Evolutionary conservation across 805 yeast species (phyloP).

Genomic region (Lachancea thermotolerans): DNA sequence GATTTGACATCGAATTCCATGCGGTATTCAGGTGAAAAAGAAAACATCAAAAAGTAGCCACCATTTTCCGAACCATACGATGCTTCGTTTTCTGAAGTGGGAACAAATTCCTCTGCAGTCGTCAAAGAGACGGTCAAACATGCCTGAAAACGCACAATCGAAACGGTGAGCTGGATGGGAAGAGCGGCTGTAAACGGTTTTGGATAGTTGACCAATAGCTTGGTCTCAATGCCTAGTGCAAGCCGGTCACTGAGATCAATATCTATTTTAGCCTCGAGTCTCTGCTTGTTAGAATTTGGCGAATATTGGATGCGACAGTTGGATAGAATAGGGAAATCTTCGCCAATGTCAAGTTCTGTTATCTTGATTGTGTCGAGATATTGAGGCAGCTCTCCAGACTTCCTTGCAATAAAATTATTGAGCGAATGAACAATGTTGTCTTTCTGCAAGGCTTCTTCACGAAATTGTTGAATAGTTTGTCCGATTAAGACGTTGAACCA

Average conservation of each 20-base stretch:
- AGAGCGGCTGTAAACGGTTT: slow-evolving; percentile 76
- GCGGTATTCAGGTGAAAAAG: slow-evolving; percentile 86
- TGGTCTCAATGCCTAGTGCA: slow-evolving; percentile 80
- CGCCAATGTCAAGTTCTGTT: slow-evolving; percentile 85
- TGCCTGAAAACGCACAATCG: slow-evolving; percentile 86
- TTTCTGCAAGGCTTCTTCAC: slow-evolving; percentile 80
- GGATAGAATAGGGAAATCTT: slow-evolving; percentile 90
- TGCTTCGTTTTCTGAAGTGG: slow-evolving; percentile 11
- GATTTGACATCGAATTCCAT: slow-evolving; percentile 86
- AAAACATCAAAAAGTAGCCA: slow-evolving; percentile 75
- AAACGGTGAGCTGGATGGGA: slow-evolving; percentile 79
- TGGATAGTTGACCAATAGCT: slow-evolving; percentile 72
- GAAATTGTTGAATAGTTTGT: slow-evolving; percentile 76
- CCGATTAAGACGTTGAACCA: slow-evolving; percentile 96
- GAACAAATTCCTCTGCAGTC: slow-evolving; percentile 28
- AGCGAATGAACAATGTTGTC: slow-evolving; percentile 80
- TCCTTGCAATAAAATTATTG: slow-evolving; percentile 50
- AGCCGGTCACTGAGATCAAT: slow-evolving; percentile 83
- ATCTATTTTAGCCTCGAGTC: slow-evolving; percentile 79
- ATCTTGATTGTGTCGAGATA: slow-evolving; percentile 71
- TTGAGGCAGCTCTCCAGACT: slow-evolving; percentile 58
- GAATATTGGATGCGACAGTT: slow-evolving; percentile 76
- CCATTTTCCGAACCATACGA: slow-evolving; percentile 12
- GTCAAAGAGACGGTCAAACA: slow-evolving; percentile 73
- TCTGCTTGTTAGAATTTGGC: slow-evolving; percentile 41